Conservation (phyloP, 2,329 filamentous ascomycete genomes). For the Neonectria sp. region DNA sequence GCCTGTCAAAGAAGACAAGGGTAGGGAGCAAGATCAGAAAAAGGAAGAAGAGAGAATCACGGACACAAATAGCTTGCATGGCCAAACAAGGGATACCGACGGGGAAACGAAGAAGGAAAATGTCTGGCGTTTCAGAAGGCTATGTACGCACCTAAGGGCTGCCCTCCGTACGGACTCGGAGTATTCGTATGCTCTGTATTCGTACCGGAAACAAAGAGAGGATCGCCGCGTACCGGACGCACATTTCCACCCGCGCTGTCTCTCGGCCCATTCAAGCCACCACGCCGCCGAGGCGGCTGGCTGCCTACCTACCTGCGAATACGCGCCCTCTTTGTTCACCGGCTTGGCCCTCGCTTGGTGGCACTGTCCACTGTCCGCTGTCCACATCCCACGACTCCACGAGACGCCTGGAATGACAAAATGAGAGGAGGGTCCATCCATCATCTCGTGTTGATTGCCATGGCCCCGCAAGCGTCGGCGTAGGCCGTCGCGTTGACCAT, state of each 20-base stretch:
- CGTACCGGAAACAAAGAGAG: slow-evolving; percentile 9
- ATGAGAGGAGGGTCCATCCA: slow-evolving; percentile 50
- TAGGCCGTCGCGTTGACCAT: slow-evolving; percentile 37
- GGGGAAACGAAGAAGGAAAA: neutral
- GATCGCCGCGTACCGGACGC: slow-evolving; percentile 9
- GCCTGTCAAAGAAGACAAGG: slow-evolving; percentile 26
- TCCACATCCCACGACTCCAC: slow-evolving; percentile 10
- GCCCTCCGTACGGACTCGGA: neutral
- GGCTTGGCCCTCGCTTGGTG: slow-evolving; percentile 6
- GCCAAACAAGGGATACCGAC: neutral
- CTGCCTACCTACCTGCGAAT: neutral
- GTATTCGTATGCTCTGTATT: neutral
- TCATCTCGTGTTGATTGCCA: slow-evolving; percentile 50
- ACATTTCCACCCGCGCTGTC: slow-evolving; percentile 17
- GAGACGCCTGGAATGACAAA: slow-evolving; percentile 31
- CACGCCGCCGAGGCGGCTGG: slow-evolving; percentile 7
- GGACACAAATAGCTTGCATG: neutral
- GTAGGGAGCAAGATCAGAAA: slow-evolving; percentile 16
- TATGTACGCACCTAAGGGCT: slow-evolving; percentile 1
- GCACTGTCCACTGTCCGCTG: neutral
- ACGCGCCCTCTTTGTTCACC: neutral
- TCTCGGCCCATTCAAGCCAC: slow-evolving; percentile 25
- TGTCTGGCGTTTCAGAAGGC: slow-evolving; percentile 19
- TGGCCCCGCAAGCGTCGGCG: slow-evolving; percentile 47
- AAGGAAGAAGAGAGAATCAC: slow-evolving; percentile 12